Evolutionary conservation across 169 alveolate genomes (phyloP), one percentile per base, ranked within the genome.

Genomic region (Plasmodium vinckei): DNA sequence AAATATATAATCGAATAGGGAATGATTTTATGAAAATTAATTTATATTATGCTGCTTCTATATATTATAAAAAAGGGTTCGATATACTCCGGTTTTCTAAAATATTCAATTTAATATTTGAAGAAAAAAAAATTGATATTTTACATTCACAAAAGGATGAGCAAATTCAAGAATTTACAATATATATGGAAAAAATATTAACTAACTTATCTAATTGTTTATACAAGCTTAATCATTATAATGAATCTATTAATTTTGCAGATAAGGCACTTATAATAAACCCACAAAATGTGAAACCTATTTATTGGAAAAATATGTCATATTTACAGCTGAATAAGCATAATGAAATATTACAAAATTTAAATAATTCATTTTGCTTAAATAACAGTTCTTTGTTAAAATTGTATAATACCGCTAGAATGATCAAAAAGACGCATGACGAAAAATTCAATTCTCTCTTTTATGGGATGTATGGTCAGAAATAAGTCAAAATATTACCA

Each of bases 291-390:
- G 75, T 86, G 1, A 86, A 86, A 60, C 47, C 77, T 10, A 86
- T 86, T 23, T 86, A 86, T 59, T 86, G 91, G 91, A 86, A 86
- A 69, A 44, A 86, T 60, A 70, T 71, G 91, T 72, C 91, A 2
- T 69, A 86, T 46, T 59, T 86, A 39, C 57, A 56, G n/a, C 87
- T 69, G 71, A 86, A 86, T 57, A 86, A 86, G 69, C 47, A 86
- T 86, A 15, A 27, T 49, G 63, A 86, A 69, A 63, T 86, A 13
- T 59, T 86, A 56, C 70, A 86, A 57, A 86, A 86, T 70, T 61
- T 86, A 61, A 86, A 86, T 63, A 86, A 86, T 68, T 25, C 86
- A 19, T 86, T 86, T 53, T 86, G 91, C 60, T 65, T 86, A 72
- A 63, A 70, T n/a, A 47, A 86, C 25, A 12, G 39, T 25, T 69